Percentiles rank a stretch among this genome's conserved stretches.
phyloP scores from a whole-genome alignment of 176 grass and related monocot species.

The Areca catechu region DNA sequence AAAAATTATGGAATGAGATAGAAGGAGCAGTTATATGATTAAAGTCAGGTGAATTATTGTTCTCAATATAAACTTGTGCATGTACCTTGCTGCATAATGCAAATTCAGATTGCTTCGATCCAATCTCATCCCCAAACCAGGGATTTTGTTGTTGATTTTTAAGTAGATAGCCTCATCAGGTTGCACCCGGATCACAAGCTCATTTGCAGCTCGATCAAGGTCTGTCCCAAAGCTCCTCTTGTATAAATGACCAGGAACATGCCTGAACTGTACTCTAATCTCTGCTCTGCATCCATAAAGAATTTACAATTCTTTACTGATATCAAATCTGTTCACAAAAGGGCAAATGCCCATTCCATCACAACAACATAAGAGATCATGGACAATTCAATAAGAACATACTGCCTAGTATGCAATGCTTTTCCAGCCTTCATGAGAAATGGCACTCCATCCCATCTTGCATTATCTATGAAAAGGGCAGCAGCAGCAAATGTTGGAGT shows the following conservation, averaged over 20 bases:
- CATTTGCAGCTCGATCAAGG: conserved; percentile 83
- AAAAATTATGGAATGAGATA: no score
- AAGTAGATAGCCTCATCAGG: conserved; percentile 90
- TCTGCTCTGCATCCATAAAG: conserved; percentile 38
- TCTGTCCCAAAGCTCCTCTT: conserved; percentile 68
- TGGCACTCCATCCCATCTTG: conserved; percentile 94
- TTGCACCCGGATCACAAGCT: conserved; percentile 92
- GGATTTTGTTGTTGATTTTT: conserved; percentile 97
- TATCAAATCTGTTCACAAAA: no score
- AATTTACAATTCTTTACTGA: no score
- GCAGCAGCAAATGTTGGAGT: conserved; percentile 90
- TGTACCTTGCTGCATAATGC: conserved; percentile 83
- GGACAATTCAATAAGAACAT: no score
- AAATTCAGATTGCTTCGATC: conserved; percentile 96
- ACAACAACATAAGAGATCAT: no score
- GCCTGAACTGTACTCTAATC: conserved; percentile 91
- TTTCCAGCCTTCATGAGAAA: conserved; percentile 98
- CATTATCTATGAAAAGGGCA: conserved; percentile 84
- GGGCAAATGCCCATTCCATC: no score
- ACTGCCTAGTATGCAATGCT: conserved; percentile 31
- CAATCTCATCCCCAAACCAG: conserved; percentile 77
- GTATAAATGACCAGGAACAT: conserved; percentile 89
- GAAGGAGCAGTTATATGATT: no score
- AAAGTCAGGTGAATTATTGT: no score
- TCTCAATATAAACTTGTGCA: neutral